Base-by-base conservation (phyloP, 176 grass and related monocot species). In the Oryza australiensis region DNA sequence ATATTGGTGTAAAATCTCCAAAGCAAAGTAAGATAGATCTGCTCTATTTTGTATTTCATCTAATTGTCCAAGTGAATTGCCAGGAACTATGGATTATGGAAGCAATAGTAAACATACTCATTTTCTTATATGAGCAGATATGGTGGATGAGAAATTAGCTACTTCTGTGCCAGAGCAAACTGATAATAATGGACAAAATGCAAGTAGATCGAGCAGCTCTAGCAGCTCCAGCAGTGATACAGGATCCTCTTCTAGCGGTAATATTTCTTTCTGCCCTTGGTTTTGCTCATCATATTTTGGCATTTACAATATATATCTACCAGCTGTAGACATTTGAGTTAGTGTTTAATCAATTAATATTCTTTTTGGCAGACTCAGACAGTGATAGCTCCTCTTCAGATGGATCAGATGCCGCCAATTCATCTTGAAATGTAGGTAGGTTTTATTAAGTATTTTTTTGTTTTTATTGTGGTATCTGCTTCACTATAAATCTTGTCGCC, bases 181-280 rank as follows among this genome's bases (percentile, higher is more conserved):
- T 71, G 87, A 81, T 60, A 91, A 88, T 49, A 85, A 85, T 82
- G 73, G 84, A 62, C 89, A 88, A 40, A 91, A 87, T 71, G 84
- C 76, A 8, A 90, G 85, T 92, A 93, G 85, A 63, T 99, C 96
- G 26, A 95, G 89, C 76, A 91, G 80, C 89, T 86, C 92, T 46
- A 89, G 92, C 86, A 89, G 88, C 79, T 95, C 93, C 48, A 94
- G 89, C 89, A 99, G 96, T 90, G 95, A 93, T 89, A 90, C 93
- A 37, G 89, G 89, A 9, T 95, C 93, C 12, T 95, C 96, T 62
- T 95, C 93, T 85, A 95, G 91, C 43, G 96, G 93, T 99, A 99
- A 77, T 73, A 69, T 43, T 68, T 83, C 7, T 62, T 73, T 23
- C 68, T 71, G 38, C 68, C 66, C 75, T 59, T 72, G 15, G 53